Conservation (phyloP, 805 yeast species). For the Schwanniomyces pseudopolymorphus region DNA sequence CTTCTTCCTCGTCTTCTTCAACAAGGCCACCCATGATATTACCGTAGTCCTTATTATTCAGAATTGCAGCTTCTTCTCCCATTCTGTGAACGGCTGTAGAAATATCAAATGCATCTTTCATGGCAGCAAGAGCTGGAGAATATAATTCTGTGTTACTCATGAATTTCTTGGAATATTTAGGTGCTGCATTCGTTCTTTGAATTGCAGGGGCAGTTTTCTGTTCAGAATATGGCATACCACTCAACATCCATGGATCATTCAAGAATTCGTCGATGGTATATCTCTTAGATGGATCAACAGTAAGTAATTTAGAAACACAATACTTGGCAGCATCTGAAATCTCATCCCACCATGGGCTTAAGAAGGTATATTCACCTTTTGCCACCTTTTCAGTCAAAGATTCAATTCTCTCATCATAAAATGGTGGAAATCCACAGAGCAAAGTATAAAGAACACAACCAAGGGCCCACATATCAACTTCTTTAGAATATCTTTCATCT, state of each 20-base stretch:
- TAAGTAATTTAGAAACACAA: conserved; percentile 63
- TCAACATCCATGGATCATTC: conserved; percentile 70
- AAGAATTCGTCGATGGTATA: conserved; percentile 72
- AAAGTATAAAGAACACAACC: conserved; percentile 95
- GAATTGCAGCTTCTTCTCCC: conserved; percentile 60
- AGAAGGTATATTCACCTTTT: conserved; percentile 71
- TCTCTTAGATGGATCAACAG: conserved; percentile 68
- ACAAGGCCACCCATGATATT: conserved; percentile 23
- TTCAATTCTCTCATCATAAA: conserved; percentile 81
- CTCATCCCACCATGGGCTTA: conserved; percentile 90
- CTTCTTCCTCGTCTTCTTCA: conserved; percentile 36
- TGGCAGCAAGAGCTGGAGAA: conserved; percentile 75
- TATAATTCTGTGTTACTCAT: conserved; percentile 35
- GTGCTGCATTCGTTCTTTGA: conserved; percentile 16
- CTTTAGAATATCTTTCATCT: conserved; percentile 88
- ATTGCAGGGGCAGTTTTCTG: not conserved
- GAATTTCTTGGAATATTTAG: conserved; percentile 24
- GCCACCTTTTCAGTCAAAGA: conserved; percentile 75
- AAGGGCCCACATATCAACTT: conserved; percentile 98
- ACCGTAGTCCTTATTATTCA: conserved; percentile 12
- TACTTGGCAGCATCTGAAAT: conserved; percentile 66
- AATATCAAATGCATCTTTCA: conserved; percentile 84
- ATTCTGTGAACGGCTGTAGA: conserved; percentile 82
- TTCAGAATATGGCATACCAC: not conserved
- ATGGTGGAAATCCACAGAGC: conserved; percentile 97